These are phyloP conservation scores for Nicotiana attenuata DNA, from an alignment of 257 asterid genomes.

Conservation along the genomic window DNA sequence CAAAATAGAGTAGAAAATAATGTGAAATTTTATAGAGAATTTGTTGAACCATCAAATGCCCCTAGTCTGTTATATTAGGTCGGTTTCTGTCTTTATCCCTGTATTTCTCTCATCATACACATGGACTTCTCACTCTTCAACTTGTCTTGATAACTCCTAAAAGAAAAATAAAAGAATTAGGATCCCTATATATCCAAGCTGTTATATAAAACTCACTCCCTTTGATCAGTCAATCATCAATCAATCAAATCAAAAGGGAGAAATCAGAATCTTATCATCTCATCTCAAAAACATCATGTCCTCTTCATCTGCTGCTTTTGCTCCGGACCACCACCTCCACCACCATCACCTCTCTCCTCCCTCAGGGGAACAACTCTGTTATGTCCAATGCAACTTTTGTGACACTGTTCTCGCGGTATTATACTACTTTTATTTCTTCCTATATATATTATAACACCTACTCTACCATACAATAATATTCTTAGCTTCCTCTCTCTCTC, in stretches of 20 bases:
- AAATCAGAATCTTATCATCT: slow-evolving; percentile 11
- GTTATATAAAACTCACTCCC: not conserved
- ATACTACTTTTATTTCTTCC: not conserved
- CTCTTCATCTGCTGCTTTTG: slow-evolving; percentile 65
- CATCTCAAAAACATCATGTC: slow-evolving; percentile 42
- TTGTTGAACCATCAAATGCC: not conserved
- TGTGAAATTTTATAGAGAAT: not conserved
- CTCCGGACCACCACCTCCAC: slow-evolving; percentile 75
- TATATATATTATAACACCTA: too few species aligned
- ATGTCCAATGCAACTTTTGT: slow-evolving; percentile 89
- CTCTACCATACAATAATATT: too few species aligned
- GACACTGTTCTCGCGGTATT: slow-evolving; percentile 93
- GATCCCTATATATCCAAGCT: not conserved
- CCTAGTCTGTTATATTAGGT: not conserved
- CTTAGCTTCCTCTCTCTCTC: too few species aligned
- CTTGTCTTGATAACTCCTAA: slow-evolving; percentile 29
- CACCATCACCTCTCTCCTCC: slow-evolving; percentile 30
- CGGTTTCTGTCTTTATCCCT: not conserved
- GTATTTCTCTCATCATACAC: slow-evolving; percentile 1
- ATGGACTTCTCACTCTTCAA: not conserved
- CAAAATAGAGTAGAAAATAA: not conserved
- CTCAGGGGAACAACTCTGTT: slow-evolving; percentile 84
- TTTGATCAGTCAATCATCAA: slow-evolving; percentile 72
- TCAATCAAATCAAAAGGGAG: slow-evolving; percentile 69
- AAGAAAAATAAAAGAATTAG: slow-evolving; percentile 19